Conservation (phyloP, 2,329 filamentous ascomycete species). For the Colletotrichum spaethianum region DNA sequence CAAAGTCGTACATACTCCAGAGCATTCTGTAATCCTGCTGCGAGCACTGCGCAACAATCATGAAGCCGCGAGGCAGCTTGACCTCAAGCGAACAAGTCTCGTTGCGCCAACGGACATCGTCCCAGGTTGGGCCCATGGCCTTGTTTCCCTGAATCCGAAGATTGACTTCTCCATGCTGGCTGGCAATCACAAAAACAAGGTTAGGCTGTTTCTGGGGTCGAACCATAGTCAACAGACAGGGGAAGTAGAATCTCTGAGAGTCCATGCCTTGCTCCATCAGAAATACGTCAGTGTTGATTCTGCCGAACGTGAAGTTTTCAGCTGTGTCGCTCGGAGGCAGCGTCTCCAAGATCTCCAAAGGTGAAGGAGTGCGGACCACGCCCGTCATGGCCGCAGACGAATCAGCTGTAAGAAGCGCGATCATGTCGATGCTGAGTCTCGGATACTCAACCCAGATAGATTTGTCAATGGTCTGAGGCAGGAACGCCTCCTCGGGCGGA, state of each 20-base stretch:
- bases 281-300: constrained; percentile 81
- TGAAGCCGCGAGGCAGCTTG: constrained; percentile 81
- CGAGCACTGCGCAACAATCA: constrained; percentile 78
- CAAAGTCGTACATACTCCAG: constrained; percentile 90
- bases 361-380: constrained; percentile 61
- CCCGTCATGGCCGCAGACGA: constrained; percentile 65
- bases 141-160: constrained; percentile 79
- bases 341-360: constrained; percentile 73
- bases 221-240: constrained; percentile 82
- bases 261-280: constrained; percentile 81
- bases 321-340: constrained; percentile 84
- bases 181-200: constrained; percentile 81
- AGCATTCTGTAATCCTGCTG: constrained; percentile 85
- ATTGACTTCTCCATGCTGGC: constrained; percentile 84
- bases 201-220: constrained; percentile 78
- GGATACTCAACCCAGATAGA: constrained; percentile 88
- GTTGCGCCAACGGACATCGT: constrained; percentile 84
- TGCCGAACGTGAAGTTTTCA: constrained; percentile 83
- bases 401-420: constrained; percentile 77
- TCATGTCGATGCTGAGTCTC: constrained; percentile 78
- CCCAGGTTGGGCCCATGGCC: constrained; percentile 80
- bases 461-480: constrained; percentile 86
- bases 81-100: constrained; percentile 77
- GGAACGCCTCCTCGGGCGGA: constrained; percentile 75
- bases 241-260: constrained; percentile 77